Evolutionary conservation across 1,139 yeast genomes (phyloP).

Genomic region (Sugiyamaella pinicola): DNA sequence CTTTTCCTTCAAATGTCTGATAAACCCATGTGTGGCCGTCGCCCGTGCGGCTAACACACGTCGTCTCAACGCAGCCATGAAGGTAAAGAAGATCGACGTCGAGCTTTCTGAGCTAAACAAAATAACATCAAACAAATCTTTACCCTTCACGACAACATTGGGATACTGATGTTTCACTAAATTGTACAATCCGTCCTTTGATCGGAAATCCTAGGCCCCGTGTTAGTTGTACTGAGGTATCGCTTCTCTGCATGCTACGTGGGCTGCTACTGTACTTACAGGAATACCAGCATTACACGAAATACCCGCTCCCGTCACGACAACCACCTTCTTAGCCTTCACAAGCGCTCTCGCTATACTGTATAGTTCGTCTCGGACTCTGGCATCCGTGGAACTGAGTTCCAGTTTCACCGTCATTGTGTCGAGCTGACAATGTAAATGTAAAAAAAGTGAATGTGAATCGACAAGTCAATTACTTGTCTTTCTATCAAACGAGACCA

Average conservation of each 20-base stretch:
- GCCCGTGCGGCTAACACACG: conserved; percentile 69
- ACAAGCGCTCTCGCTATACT: conserved; percentile 33
- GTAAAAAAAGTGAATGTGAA: too few relatives aligned
- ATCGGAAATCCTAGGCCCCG: conserved; percentile 81
- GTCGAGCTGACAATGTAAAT: too few relatives aligned
- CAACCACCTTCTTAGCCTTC: conserved; percentile 35
- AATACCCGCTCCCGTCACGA: conserved; percentile 89
- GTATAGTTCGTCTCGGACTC: conserved; percentile 20
- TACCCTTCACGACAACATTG: conserved; percentile 68
- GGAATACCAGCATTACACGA: conserved; percentile 97
- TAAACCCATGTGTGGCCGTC: conserved; percentile 80
- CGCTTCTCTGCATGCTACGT: too few relatives aligned
- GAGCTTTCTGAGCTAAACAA: conserved; percentile 70
- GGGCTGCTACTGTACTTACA: conserved; percentile 26
- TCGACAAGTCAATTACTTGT: too few relatives aligned
- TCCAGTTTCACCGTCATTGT: conserved; percentile 23
- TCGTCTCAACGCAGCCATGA: conserved; percentile 71
- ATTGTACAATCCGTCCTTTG: conserved; percentile 79
- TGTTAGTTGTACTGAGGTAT: too few relatives aligned
- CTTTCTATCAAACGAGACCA: background rate
- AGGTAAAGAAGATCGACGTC: conserved; percentile 70
- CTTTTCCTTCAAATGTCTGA: conserved; percentile 63
- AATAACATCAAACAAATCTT: conserved; percentile 85
- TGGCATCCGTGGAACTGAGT: conserved; percentile 12
- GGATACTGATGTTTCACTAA: conserved; percentile 66